Percentiles rank a stretch among this genome's conserved stretches.
phyloP scores from a whole-genome alignment of 352 stramenopile species.

The Pythium rishiriense region DNA sequence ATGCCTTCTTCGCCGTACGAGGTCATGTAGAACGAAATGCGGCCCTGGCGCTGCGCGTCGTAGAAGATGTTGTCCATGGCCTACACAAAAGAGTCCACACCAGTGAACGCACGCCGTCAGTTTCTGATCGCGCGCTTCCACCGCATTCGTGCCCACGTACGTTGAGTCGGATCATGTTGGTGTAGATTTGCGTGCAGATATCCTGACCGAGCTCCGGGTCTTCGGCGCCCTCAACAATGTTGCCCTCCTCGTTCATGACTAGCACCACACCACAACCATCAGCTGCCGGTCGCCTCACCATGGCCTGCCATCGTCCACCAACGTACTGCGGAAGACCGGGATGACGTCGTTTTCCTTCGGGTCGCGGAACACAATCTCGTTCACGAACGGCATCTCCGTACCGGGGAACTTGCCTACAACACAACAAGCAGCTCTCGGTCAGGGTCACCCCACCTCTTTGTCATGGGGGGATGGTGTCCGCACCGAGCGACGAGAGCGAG shows the following conservation, averaged over 20 bases:
- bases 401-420: constrained; percentile 68
- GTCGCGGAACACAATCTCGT: constrained; percentile 86
- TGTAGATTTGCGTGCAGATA: constrained; percentile 88
- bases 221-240: constrained; percentile 65
- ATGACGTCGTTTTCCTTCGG: constrained; percentile 82
- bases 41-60: constrained; percentile 96
- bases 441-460: too few species aligned
- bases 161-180: constrained; percentile 81
- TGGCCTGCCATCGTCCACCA: constrained; percentile 19
- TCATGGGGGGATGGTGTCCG: neutral
- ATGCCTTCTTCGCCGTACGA: constrained; percentile 95
- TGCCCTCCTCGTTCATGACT: constrained; percentile 86
- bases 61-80: constrained; percentile 98
- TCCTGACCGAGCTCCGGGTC: constrained; percentile 82
- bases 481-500: constrained; percentile 41
- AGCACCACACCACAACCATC: constrained; percentile 8
- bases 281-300: neutral
- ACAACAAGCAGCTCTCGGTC: neutral
- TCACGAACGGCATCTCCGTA: constrained; percentile 88
- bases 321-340: constrained; percentile 90
- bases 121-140: neutral
- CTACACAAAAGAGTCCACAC: constrained; percentile 42
- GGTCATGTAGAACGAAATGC: constrained; percentile 98
- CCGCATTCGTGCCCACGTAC: constrained; percentile 29
- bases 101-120: constrained; percentile 1